Base-by-base conservation (phyloP, 177 flowering plant genomes). In the Telopea speciosissima region DNA sequence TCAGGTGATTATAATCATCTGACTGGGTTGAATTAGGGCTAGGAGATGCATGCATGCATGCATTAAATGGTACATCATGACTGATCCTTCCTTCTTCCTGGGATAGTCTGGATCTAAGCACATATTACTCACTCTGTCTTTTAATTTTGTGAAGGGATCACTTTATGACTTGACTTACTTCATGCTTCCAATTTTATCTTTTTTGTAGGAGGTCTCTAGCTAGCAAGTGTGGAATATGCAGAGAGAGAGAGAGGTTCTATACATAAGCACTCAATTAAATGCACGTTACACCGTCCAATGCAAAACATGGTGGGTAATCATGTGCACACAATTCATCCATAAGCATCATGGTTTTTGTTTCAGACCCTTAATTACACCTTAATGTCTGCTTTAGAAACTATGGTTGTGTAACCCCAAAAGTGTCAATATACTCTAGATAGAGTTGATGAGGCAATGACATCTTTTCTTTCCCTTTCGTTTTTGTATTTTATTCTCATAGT, bases 191-290 rank as follows among this genome's bases (percentile, higher is more conserved):
- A 26, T 9, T 23, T 28, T 33, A 58, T 58, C 44, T 52, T 12
- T 58, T 67, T 74, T 71, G 56, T 61, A 93, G 98, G 96, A n/a
- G n/a, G n/a, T n/a, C n/a, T 86, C 82, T 68, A n/a, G n/a, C 78
- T 65, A 69, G 85, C 93, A 52, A 86, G 82, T 74, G 93, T 93
- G 58, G 97, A 91, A 72, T 82, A 82, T 81, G 97, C 87, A 17
- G 98, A 96, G 73, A 84, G 81, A 17, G 98, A 96, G 73, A 84
- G 81, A 80, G 86, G 85, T 82, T 81, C 90, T 61, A 67, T 86
- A 24, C 82, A 67, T 44, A 89, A 73, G 81, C 93, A 96, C 81
- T 87, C 89, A 63, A 76, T 49, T 49, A 12, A 49, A 11, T 49
- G 19, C 54, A 13, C 19, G 14, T 6, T 49, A 12, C 19, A 1